These are phyloP conservation scores for Alloteropsis angusta DNA, from an alignment of 202 grass and related monocot genomes.

Conservation along the genomic window DNA sequence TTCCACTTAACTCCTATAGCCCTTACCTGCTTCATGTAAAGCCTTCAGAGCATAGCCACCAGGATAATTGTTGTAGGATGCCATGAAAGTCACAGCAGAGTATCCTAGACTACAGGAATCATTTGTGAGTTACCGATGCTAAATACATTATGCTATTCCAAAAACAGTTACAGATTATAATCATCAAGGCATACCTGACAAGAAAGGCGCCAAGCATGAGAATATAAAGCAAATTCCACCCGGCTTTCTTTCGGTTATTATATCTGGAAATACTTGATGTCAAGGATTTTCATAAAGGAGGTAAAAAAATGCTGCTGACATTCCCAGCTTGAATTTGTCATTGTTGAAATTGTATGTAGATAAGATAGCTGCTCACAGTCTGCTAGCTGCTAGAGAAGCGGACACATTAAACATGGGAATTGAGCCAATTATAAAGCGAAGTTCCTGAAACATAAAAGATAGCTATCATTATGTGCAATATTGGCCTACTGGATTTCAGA, in stretches of 20 bases:
- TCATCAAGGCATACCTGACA: constrained; percentile 46
- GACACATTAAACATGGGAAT: constrained; percentile 89
- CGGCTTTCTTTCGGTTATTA: constrained; percentile 87
- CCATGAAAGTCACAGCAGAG: constrained; percentile 63
- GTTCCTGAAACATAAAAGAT: constrained; percentile 58
- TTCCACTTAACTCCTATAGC: constrained; percentile 4
- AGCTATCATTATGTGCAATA: background rate
- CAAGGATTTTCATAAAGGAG: constrained; percentile 1
- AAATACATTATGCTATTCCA: background rate
- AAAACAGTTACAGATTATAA: background rate
- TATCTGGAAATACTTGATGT: constrained; percentile 44
- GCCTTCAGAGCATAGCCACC: constrained; percentile 81
- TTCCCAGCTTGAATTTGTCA: constrained; percentile 21
- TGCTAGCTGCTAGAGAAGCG: constrained; percentile 73
- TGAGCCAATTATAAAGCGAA: constrained; percentile 80
- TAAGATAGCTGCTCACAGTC: constrained; percentile 54
- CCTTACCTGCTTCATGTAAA: constrained; percentile 77
- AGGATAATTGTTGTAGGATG: constrained; percentile 96
- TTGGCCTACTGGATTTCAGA: background rate
- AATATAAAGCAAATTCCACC: constrained; percentile 72
- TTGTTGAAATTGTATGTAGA: constrained; percentile 9
- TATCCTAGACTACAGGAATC: constrained; percentile 73
- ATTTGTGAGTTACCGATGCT: constrained; percentile 22
- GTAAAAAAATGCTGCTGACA: background rate
- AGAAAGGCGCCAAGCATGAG: constrained; percentile 76